phyloP scores from a whole-genome alignment of 352 stramenopile species.

The Globisporangium iwayamae region DNA sequence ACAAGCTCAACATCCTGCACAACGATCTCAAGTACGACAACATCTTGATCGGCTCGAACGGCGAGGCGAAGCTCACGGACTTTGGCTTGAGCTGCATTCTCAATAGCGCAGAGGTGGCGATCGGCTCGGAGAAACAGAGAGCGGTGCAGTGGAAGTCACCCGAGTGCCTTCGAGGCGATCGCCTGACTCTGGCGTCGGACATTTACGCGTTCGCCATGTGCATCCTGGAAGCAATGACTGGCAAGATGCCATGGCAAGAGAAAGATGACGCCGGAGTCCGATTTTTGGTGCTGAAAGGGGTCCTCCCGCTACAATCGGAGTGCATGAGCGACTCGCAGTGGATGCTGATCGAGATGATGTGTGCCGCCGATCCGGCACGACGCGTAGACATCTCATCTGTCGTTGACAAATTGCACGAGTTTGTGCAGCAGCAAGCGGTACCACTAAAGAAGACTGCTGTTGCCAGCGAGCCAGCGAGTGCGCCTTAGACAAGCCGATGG shows the following conservation, averaged over 20 bases:
- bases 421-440: neutral
- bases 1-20: neutral
- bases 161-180: neutral
- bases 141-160: neutral
- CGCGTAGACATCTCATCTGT: neutral
- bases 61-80: slow-evolving; percentile 1
- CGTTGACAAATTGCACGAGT: neutral
- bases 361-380: neutral
- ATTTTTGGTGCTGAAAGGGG: neutral
- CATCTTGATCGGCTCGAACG: neutral
- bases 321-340: neutral
- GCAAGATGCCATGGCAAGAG: slow-evolving; percentile 20
- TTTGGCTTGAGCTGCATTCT: slow-evolving; percentile 11
- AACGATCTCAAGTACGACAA: slow-evolving; percentile 11
- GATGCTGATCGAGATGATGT: slow-evolving; percentile 3
- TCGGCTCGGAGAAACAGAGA: neutral
- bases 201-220: slow-evolving; percentile 1
- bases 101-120: slow-evolving; percentile 4
- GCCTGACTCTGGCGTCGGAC: neutral
- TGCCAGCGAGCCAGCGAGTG: neutral
- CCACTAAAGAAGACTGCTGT: neutral
- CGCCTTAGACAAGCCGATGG: neutral
- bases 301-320: neutral
- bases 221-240: neutral
- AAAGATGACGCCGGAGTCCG: neutral